Conservation (phyloP, 441 rosid species). For the Croton laevigatus region DNA sequence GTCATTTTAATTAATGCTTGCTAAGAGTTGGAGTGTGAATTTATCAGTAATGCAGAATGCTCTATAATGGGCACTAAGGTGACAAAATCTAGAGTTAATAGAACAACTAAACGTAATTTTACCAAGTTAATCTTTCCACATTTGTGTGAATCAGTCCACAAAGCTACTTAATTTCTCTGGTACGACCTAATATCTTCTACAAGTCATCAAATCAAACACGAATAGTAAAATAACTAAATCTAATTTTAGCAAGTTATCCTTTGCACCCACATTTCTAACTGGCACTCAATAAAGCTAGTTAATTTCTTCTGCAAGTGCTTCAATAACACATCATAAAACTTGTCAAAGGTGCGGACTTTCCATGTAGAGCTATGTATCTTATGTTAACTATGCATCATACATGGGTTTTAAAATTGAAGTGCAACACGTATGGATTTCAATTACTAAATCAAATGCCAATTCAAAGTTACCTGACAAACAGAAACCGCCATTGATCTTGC, state of each 20-base stretch:
- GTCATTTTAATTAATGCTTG: neutral
- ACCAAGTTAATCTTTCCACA: neutral
- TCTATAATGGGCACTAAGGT: neutral
- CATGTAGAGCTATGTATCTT: neutral
- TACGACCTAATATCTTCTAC: no score
- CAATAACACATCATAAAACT: neutral
- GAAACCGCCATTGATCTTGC: constrained; percentile 76
- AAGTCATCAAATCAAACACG: no score
- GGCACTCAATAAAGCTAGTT: no score
- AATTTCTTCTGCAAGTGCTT: neutral
- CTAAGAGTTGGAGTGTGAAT: neutral
- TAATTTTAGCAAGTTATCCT: no score
- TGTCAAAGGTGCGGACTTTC: neutral
- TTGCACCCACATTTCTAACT: no score
- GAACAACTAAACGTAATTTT: neutral
- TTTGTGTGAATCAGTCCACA: neutral
- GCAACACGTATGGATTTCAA: neutral
- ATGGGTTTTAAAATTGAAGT: neutral
- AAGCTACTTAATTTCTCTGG: no score
- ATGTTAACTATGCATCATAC: neutral
- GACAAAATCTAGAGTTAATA: neutral
- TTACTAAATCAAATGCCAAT: neutral
- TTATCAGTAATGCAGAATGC: neutral
- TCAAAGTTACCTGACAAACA: constrained; percentile 64
- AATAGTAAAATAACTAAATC: no score